Evolutionary conservation across 2,329 filamentous ascomycete genomes (phyloP).

Genomic region (Claviceps purpurea): DNA sequence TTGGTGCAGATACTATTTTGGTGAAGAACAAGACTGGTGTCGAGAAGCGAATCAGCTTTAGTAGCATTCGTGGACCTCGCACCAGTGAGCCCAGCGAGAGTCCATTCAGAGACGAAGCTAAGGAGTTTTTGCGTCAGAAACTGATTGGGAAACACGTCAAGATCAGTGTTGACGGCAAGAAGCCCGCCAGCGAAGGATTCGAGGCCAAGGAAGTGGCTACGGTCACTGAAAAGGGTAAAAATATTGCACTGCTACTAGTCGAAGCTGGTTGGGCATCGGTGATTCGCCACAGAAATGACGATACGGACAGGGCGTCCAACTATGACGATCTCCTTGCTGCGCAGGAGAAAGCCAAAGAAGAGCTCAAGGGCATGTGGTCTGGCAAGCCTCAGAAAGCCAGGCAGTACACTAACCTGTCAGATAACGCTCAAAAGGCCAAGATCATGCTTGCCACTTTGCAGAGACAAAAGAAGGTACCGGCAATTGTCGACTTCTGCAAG

Average conservation of each 20-base stretch:
- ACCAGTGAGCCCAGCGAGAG: constrained; percentile 74
- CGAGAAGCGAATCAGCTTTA: constrained; percentile 85
- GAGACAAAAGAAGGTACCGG: constrained; percentile 83
- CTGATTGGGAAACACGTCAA: constrained; percentile 93
- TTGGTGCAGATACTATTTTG: constrained; percentile 80
- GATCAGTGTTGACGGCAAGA: constrained; percentile 78
- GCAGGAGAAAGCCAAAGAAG: constrained; percentile 71
- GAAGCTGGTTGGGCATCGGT: constrained; percentile 89
- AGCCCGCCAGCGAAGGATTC: constrained; percentile 78
- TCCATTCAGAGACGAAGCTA: constrained; percentile 83
- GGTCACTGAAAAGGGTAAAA: constrained; percentile 70
- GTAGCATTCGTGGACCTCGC: constrained; percentile 89
- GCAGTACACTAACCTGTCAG: constrained; percentile 79
- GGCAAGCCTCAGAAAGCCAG: constrained; percentile 73
- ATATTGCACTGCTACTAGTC: constrained; percentile 72
- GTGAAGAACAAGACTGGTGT: constrained; percentile 70
- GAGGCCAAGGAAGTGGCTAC: constrained; percentile 93
- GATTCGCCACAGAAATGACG: constrained; percentile 87
- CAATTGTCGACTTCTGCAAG: constrained; percentile 93
- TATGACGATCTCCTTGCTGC: constrained; percentile 80
- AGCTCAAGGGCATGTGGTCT: constrained; percentile 90
- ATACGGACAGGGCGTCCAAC: constrained; percentile 83
- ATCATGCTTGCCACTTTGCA: constrained; percentile 79
- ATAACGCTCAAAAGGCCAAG: constrained; percentile 89
- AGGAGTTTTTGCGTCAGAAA: constrained; percentile 88